Percentiles rank a stretch among this genome's conserved stretches.
These are phyloP conservation scores for Suhomyces xylopsoci DNA, from an alignment of 805 yeast species.

Conservation along the genomic window DNA sequence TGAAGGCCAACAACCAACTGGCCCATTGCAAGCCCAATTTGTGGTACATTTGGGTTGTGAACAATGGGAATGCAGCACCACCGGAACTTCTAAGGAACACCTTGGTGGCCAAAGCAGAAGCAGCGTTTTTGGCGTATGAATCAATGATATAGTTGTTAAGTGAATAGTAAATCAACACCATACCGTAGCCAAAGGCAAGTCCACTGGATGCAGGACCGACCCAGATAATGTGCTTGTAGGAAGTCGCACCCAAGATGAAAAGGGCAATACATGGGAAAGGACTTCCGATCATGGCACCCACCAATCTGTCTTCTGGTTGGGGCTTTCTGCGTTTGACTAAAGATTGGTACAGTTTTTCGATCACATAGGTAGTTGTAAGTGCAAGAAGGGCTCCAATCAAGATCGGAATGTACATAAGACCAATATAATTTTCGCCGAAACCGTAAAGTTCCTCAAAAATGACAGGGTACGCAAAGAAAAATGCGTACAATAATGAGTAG, in stretches of 20 bases:
- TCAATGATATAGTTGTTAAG: conserved; percentile 83
- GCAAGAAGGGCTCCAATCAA: conserved; percentile 82
- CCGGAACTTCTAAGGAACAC: conserved; percentile 79
- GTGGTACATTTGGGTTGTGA: conserved; percentile 78
- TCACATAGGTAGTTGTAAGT: conserved; percentile 64
- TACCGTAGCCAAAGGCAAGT: conserved; percentile 57
- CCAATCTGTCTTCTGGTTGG: conserved; percentile 73
- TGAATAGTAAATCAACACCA: conserved; percentile 58
- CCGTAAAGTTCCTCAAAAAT: conserved; percentile 76
- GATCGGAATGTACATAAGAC: conserved; percentile 87
- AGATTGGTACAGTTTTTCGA: conserved; percentile 60
- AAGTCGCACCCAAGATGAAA: conserved; percentile 79
- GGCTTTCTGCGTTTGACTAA: conserved; percentile 55
- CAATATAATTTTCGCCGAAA: conserved; percentile 72
- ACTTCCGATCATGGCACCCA: conserved; percentile 80
- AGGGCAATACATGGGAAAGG: conserved; percentile 80
- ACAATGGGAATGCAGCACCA: conserved; percentile 84
- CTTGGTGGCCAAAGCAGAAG: conserved; percentile 77
- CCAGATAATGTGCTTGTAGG: conserved; percentile 64
- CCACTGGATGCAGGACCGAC: conserved; percentile 63
- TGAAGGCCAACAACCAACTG: conserved; percentile 71
- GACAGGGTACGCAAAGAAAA: conserved; percentile 93
- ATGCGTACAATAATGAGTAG: conserved; percentile 87
- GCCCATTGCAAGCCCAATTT: conserved; percentile 79
- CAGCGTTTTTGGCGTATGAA: conserved; percentile 79